Percentiles rank a stretch among this genome's conserved stretches.
Conservation (phyloP, 805 yeast genomes). For the Vanderwaltozyma yarrowii region DNA sequence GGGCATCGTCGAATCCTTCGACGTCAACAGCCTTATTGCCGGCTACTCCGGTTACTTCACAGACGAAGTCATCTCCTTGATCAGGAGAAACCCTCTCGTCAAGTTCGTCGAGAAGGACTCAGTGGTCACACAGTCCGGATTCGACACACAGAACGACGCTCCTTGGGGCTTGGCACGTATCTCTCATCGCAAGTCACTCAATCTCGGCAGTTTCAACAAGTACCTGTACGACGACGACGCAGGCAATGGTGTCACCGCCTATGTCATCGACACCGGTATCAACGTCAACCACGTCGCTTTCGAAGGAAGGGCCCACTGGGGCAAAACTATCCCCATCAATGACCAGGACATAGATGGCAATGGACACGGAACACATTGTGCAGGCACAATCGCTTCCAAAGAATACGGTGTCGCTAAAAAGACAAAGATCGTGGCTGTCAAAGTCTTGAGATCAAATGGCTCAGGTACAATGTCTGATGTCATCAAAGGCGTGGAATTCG, state of each 20-base stretch:
- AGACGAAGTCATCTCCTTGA: constrained; percentile 59
- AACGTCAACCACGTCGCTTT: constrained; percentile 67
- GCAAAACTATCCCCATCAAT: constrained; percentile 65
- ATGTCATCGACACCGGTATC: constrained; percentile 86
- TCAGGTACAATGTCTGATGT: constrained; percentile 79
- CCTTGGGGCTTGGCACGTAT: constrained; percentile 94
- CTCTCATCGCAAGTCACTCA: constrained; percentile 66
- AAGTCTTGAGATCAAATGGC: constrained; percentile 74
- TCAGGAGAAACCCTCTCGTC: constrained; percentile 56
- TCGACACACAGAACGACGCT: constrained; percentile 67
- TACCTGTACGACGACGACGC: constrained; percentile 63
- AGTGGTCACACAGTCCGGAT: constrained; percentile 50
- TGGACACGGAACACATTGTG: constrained; percentile 96
- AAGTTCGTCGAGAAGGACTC: constrained; percentile 70
- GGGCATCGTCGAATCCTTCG: constrained; percentile 30
- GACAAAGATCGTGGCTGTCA: constrained; percentile 71
- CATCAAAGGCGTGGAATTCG: constrained; percentile 75
- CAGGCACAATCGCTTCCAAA: constrained; percentile 84
- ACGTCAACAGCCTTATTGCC: constrained; percentile 43
- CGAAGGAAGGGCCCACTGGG: constrained; percentile 79
- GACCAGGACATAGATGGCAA: constrained; percentile 70
- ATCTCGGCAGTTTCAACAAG: constrained; percentile 60
- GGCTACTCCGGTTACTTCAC: constrained; percentile 88
- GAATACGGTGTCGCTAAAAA: constrained; percentile 78
- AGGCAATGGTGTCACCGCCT: constrained; percentile 78